Base-by-base conservation (phyloP, 2,329 filamentous ascomycete genomes). In the Alternaria brassicae region DNA sequence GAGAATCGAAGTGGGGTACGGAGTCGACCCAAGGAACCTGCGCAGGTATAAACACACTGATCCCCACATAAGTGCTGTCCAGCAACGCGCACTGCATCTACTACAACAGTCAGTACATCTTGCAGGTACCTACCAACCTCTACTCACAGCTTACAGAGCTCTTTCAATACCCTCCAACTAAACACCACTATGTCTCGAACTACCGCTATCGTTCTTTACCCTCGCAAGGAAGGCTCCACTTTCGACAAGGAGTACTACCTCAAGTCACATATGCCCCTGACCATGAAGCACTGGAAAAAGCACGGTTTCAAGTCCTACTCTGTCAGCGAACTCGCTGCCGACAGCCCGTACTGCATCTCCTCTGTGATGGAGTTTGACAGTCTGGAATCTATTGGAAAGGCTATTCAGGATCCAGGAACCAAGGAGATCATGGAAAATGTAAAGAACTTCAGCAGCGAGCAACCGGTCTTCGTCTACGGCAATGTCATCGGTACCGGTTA, bases 181-280 rank as follows among this genome's bases (percentile, higher is more conserved):
- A 39, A 37, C 53, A n/a, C 28, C 62, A 66, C 45, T 28, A 70
- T 70, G 65, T 44, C 65, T 40, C 56, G 59, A 40, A 63, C 66
- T 27, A 61, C 59, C 36, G 50, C 61, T n/a, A 50, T 65, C 4
- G 68, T 76, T 57, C 60, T 80, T 40, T 85, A 84, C 69, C 80
- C 81, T 4, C 69, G 73, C 47, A 78, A 72, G n/a, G 67, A 71
- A 36, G 74, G 72, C 60, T 57, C 67, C n/a, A 78, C 63, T 10
- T 85, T 84, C 74, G 72, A 85, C 73, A 72, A 82, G 63, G 75
- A 82, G 32, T 85, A 84, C 77, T 85, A 84, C 68, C 67, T 83
- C 36, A 54, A 66, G 3, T 78, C 62, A 19, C 82, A 85, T 75
- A 81, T 85, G 79, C 77, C 79, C 1, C 70, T 84, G 3, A 79